Evolutionary conservation across 139 green algal genomes (phyloP).

Genomic region (Chlamydomonas eustigma): DNA sequence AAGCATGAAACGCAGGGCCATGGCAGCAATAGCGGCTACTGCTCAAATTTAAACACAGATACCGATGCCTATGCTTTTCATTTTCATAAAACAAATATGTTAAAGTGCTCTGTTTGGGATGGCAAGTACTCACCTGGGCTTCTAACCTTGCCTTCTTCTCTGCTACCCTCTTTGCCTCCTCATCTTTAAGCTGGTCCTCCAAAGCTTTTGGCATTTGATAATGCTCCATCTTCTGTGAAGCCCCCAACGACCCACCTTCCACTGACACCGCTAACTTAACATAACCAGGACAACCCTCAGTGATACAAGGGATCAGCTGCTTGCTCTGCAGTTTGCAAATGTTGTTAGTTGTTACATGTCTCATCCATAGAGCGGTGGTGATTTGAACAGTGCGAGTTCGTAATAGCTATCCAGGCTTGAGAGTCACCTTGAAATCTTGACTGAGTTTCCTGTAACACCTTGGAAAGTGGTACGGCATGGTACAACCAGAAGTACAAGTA

Average conservation of each 20-base stretch:
- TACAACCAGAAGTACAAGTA: background rate
- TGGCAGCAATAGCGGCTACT: too few relatives aligned
- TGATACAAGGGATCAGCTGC: constrained; percentile 3
- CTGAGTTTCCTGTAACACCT: background rate
- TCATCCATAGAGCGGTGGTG: too few relatives aligned
- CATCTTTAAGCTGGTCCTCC: background rate
- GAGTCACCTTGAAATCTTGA: background rate
- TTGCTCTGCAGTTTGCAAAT: background rate
- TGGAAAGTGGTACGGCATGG: background rate
- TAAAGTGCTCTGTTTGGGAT: too few relatives aligned
- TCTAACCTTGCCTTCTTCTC: background rate
- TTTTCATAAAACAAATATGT: too few relatives aligned
- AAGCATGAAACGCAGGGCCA: too few relatives aligned
- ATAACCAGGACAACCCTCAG: background rate
- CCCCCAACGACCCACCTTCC: background rate
- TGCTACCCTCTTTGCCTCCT: background rate
- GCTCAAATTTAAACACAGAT: too few relatives aligned
- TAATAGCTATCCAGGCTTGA: too few relatives aligned
- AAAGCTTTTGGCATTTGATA: background rate
- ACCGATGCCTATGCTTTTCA: too few relatives aligned
- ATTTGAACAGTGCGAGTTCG: too few relatives aligned
- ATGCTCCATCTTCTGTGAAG: background rate
- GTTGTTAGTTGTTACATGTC: too few relatives aligned
- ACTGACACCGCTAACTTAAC: background rate
- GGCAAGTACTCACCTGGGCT: background rate